Evolutionary conservation across 768 basidiomycete genomes (phyloP), one percentile per base, ranked within the genome.

Genomic region (Podaxis sp.): DNA sequence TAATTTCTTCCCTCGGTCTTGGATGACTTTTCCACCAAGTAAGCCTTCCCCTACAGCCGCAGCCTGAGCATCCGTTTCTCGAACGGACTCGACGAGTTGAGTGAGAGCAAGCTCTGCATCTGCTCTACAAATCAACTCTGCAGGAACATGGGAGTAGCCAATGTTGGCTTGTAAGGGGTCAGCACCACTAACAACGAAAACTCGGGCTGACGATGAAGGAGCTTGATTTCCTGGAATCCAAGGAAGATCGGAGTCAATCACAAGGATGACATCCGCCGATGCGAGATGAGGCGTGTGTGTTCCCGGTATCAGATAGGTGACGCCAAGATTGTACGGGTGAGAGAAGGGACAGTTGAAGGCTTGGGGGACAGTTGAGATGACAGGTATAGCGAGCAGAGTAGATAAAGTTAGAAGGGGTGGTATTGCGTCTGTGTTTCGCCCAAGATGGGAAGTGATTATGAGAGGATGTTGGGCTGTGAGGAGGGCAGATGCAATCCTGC

Each of bases 231-330:
- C 73, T 1, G 83, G 79, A 27, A 87, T 82, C 85, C 88, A 90
- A 0, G 88, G 85, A 0, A 88, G 72, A 62, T 87, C 86, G 6
- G 76, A 77, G 59, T 90, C 88, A n/a, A 91, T 61, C 16, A 89
- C 72, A 9, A 91, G 71, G 16, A 91, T 77, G 3, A 84, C 79
- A 63, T 91, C 89, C 0, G 87, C 86, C 23, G 71, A 70, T 35
- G 73, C 72, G 18, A 90, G 77, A 53, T 78, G 75, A 1, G 70
- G 67, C 27, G 81, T 79, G 50, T 84, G 82, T 0, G 76, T 75
- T 25, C 70, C 76, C 1, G 76, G 72, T 0, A 67, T 71, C 57
- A 84, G 76, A 71, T 77, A 87, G 2, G 83, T 80, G 16, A 79
- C 62, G 0, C 86, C 88, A 2, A 82, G 66, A 61, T 79, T 79